phyloP scores from a whole-genome alignment of 2,329 filamentous ascomycete genomes.

The Amphichorda felina region DNA sequence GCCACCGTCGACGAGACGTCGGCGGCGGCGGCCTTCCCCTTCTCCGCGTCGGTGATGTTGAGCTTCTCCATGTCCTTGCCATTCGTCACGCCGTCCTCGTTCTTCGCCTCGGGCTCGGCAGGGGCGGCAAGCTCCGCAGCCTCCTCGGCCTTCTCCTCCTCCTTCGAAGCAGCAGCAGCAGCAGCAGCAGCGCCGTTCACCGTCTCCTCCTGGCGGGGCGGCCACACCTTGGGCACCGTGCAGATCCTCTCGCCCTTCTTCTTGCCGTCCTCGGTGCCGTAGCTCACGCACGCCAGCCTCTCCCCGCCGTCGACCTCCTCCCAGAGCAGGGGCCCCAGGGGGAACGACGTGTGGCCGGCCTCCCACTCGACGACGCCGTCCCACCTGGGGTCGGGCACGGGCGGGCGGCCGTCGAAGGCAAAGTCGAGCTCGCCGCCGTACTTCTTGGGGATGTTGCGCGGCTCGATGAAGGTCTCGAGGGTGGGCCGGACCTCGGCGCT shows the following conservation, averaged over 20 bases:
- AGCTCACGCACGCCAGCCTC: constrained; percentile 38
- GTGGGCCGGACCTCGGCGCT: constrained; percentile 63
- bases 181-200: constrained; percentile 2
- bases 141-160: constrained; percentile 2
- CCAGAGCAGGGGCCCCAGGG: constrained; percentile 46
- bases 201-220: constrained; percentile 7
- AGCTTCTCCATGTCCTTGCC: constrained; percentile 18
- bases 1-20: constrained; percentile 1
- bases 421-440: constrained; percentile 85
- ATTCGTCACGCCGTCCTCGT: constrained; percentile 14
- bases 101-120: constrained; percentile 10
- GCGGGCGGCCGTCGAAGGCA: constrained; percentile 63
- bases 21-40: constrained; percentile 1
- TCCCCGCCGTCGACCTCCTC: constrained; percentile 27
- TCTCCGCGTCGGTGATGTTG: constrained; percentile 14
- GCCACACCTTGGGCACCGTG: constrained; percentile 32
- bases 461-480: constrained; percentile 70
- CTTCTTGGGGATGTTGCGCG: constrained; percentile 71
- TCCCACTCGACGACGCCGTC: constrained; percentile 38
- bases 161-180: background rate
- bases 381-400: constrained; percentile 56
- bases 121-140: constrained; percentile 4
- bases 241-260: constrained; percentile 35
- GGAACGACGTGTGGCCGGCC: constrained; percentile 38
- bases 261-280: constrained; percentile 34